Evolutionary conservation across 139 green algal genomes (phyloP), one percentile per base, ranked within the genome.

Genomic region (Nannochloris sp.): DNA sequence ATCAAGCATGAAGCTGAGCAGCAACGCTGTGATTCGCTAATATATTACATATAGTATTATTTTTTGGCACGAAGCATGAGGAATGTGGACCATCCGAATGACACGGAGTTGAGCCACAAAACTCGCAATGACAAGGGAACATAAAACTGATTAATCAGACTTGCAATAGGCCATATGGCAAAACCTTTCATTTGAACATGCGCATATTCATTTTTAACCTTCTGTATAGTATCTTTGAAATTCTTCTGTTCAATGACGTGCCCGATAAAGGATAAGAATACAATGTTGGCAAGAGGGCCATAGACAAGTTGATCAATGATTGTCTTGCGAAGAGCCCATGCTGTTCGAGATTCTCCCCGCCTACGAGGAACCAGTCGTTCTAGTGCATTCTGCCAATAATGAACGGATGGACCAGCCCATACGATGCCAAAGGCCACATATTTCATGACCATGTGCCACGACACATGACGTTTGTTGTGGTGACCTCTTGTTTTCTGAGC

Each of bases 21-120:
- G 68, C 50, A 95, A 95, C 48, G 74, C 87, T 14, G 87, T 95
- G 4, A 87, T 94, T 86, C 66, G 87, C 5, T 83, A 66, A 40
- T 40, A 40, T 61, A 9, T 27, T 44, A 23, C 46, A 23, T 53
- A 23, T 53, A 12, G 2, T 21, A 4, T 19, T 27, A 64, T 15
- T 0, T 44, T 64, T 18, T 66, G 15, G 46, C 10, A 10, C n/a
- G n/a, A 7, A 63, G 19, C 14, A 76, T 76, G 3, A 76, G 31
- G 44, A 68, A 76, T 1, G 31, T 46, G 24, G 56, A 58, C 70
- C 70, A 76, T n/a, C 31, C 21, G 25, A 76, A 48, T 14, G 63
- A 37, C n/a, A 61, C 57, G 8, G 19, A 1, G 40, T 71, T 72
- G 44, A 46, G 64, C 49, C 37, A 68, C 23, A 76, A 50, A 23